Evolutionary conservation across 2,329 filamentous ascomycete genomes (phyloP).

Genomic region (Thermomyces lanuginosus): DNA sequence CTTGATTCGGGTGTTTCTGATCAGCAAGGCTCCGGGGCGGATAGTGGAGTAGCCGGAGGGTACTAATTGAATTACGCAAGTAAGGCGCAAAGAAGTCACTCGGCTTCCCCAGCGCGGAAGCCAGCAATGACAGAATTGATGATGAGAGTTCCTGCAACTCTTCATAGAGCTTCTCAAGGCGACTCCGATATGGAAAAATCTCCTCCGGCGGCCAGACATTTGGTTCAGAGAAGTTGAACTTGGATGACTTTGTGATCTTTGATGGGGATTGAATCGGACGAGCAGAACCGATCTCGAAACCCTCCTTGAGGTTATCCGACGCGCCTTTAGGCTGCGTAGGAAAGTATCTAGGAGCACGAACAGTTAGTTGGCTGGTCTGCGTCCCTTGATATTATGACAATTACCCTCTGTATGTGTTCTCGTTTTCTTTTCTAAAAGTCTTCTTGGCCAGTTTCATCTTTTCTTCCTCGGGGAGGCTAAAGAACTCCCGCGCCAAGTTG

Average conservation of each 20-base stretch:
- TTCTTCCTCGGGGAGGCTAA: slow-evolving; percentile 18
- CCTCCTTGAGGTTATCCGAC: slow-evolving; percentile 31
- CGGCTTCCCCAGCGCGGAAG: slow-evolving; percentile 23
- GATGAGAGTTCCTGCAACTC: slow-evolving; percentile 26
- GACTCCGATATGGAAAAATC: slow-evolving; percentile 10
- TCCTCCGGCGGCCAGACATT: slow-evolving; percentile 25
- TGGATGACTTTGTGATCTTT: slow-evolving; percentile 6
- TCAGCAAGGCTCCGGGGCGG: slow-evolving; percentile 16
- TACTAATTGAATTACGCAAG: slow-evolving; percentile 27
- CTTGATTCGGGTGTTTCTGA: too few species aligned
- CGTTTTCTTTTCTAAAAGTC: slow-evolving; percentile 23
- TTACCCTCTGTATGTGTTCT: slow-evolving; percentile 31
- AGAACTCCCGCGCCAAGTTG: slow-evolving; percentile 24
- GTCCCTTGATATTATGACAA: slow-evolving; percentile 1
- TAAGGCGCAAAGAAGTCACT: slow-evolving; percentile 26
- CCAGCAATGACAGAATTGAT: slow-evolving; percentile 24
- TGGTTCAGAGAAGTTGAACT: slow-evolving; percentile 25
- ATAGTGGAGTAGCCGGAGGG: slow-evolving; percentile 31
- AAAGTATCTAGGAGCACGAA: slow-evolving; percentile 27
- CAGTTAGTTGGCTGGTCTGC: slow-evolving; percentile 1
- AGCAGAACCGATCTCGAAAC: slow-evolving; percentile 30
- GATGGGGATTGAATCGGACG: slow-evolving; percentile 4
- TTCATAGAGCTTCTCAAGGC: slow-evolving; percentile 22
- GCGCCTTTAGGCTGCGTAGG: slow-evolving; percentile 25
- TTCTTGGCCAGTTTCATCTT: slow-evolving; percentile 30